Conservation (phyloP, 2,329 filamentous ascomycete species). For the Trematosphaeria pertusa region DNA sequence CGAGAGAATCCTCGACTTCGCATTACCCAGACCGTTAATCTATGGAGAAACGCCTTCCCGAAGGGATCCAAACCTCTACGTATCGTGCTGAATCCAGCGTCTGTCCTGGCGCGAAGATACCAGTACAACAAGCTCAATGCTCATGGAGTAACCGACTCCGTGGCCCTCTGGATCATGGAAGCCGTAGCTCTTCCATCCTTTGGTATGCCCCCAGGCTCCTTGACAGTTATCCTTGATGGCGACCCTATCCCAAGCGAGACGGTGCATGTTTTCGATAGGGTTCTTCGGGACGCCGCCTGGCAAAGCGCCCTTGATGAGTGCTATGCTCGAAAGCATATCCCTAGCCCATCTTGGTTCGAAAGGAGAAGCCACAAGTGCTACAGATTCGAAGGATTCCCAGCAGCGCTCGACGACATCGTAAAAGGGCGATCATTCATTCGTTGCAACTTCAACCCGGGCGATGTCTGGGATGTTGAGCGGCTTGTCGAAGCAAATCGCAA, state of each 20-base stretch:
- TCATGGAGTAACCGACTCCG: too few species aligned
- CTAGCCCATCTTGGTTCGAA: background rate
- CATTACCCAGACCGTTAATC: background rate
- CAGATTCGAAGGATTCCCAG: slow-evolving; percentile 1
- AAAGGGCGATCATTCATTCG: background rate
- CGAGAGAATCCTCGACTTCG: slow-evolving; percentile 3
- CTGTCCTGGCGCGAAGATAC: too few species aligned
- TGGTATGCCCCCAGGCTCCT: background rate
- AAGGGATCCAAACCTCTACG: too few species aligned
- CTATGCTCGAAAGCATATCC: background rate
- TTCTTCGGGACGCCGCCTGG: background rate
- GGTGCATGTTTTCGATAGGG: background rate
- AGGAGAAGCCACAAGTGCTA: background rate
- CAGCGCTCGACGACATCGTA: background rate
- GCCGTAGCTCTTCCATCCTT: background rate
- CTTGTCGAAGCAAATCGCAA: too few species aligned
- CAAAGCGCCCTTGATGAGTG: background rate
- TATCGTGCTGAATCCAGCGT: too few species aligned
- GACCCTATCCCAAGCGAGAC: background rate
- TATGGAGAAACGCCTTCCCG: slow-evolving; percentile 1
- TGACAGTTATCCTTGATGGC: background rate
- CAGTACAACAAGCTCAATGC: too few species aligned
- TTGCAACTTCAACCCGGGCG: background rate
- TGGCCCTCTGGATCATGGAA: background rate
- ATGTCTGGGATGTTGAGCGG: background rate